Evolutionary conservation across 441 rosid genomes (phyloP).

Genomic region (Capsella rubella): DNA sequence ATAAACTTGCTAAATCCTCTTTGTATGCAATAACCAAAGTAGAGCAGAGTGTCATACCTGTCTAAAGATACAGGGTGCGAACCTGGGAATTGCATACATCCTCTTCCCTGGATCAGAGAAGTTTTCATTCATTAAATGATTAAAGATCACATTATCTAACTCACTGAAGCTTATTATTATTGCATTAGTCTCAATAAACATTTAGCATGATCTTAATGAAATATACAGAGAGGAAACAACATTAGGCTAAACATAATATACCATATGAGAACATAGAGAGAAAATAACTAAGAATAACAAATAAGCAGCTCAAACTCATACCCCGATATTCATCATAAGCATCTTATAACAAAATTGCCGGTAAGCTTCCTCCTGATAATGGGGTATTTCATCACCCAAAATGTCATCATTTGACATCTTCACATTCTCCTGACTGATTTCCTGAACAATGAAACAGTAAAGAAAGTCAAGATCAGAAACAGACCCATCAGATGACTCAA

Average conservation of each 20-base stretch:
- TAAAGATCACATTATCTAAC: not conserved
- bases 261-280: slow-evolving; percentile 5
- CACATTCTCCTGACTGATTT: slow-evolving; percentile 55
- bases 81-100: slow-evolving; percentile 83
- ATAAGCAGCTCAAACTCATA: slow-evolving; percentile 41
- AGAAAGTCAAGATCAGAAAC: slow-evolving; percentile 10
- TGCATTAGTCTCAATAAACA: not conserved
- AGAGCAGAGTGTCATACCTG: slow-evolving; percentile 60
- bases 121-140: not conserved
- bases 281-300: not conserved
- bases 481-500: not conserved
- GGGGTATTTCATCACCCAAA: slow-evolving; percentile 92
- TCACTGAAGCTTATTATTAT: not conserved
- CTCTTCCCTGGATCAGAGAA: slow-evolving; percentile 66
- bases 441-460: slow-evolving; percentile 52
- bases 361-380: slow-evolving; percentile 64
- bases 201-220: slow-evolving; percentile 5
- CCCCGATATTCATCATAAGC: slow-evolving; percentile 69
- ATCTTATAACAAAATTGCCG: slow-evolving; percentile 76
- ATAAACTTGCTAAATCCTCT: slow-evolving; percentile 16
- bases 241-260: not conserved
- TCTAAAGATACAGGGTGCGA: slow-evolving; percentile 98
- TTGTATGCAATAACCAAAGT: slow-evolving; percentile 20
- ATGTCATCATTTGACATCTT: slow-evolving; percentile 90
- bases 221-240: not conserved